Evolutionary conservation across 2,329 filamentous ascomycete genomes (phyloP), one percentile per base, ranked within the genome.

Genomic region (Monosporascus sp.): DNA sequence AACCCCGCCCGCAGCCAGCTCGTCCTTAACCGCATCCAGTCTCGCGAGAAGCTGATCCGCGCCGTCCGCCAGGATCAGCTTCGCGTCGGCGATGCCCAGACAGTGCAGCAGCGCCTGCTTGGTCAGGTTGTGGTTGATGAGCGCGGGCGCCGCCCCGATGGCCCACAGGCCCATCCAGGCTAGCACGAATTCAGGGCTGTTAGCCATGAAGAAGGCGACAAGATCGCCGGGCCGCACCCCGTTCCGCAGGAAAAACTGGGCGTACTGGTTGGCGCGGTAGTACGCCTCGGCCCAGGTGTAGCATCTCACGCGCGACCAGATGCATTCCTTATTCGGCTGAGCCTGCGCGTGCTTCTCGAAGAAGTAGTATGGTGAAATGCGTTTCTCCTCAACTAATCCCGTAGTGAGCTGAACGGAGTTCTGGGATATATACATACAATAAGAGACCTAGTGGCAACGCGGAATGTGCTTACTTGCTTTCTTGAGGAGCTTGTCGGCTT

Each of bases 61-160:
- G 2, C 79, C 75, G 53, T 87, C 86, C 8, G 86, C 79, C 1
- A 88, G 64, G 3, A 88, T 63, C 38, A 87, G 55, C 43, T 71
- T 76, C 3, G 82, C 75, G 4, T 75, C 76, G 48, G 79, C 81
- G 50, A 87, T 76, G 55, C 74, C 76, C 37, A 89, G 65, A 51
- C 85, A 89, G 67, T 89, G 86, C 46, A 88, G 62, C 58, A 90
- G 68, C 1, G 85, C 80, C 58, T 85, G 78, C 0, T 80, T 82
- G 7, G 78, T 74, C 7, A 90, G 72, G 63, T 89, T 85, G 65
- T 86, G 82, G 65, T 90, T 90, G 65, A 90, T 85, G 68, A 87
- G 78, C 0, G 87, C 86, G 0, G 87, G 87, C 0, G 84, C 84
- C 16, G 82, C 82, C 3, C 87, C 87, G 52, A 89, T 80, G 9